Evolutionary conservation across 345 rosid genomes (phyloP).

Genomic region (Eucalyptus curtisii): DNA sequence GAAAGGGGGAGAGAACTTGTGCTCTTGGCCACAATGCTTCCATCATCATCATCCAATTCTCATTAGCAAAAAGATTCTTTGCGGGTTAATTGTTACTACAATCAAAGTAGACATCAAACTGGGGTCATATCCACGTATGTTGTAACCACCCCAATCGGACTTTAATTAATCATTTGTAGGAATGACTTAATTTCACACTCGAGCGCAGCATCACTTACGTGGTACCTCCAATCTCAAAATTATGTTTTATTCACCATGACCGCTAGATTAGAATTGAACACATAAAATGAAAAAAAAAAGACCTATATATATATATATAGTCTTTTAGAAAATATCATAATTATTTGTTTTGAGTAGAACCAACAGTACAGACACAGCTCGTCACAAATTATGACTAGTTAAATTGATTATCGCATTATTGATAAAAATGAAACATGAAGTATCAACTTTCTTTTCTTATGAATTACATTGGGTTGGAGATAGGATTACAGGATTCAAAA

Average conservation of each 20-base stretch:
- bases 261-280: background rate
- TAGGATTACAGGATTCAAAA: background rate
- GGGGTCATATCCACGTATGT: background rate
- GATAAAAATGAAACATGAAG: background rate
- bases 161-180: background rate
- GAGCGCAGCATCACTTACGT: background rate
- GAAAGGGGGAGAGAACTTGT: background rate
- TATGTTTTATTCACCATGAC: background rate
- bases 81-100: background rate
- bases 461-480: background rate
- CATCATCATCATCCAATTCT: background rate
- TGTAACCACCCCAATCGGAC: background rate
- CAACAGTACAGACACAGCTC: accelerated
- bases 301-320: background rate
- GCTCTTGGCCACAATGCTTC: background rate
- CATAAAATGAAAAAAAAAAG: background rate
- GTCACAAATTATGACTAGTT: background rate
- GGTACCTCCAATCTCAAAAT: background rate
- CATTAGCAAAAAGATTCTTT: background rate
- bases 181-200: background rate
- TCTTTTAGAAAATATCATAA: no score
- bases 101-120: background rate
- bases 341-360: background rate
- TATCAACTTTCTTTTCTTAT: background rate
- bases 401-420: background rate